Conservation (phyloP, 2,329 filamentous ascomycete genomes). For the Fusarium musae region DNA sequence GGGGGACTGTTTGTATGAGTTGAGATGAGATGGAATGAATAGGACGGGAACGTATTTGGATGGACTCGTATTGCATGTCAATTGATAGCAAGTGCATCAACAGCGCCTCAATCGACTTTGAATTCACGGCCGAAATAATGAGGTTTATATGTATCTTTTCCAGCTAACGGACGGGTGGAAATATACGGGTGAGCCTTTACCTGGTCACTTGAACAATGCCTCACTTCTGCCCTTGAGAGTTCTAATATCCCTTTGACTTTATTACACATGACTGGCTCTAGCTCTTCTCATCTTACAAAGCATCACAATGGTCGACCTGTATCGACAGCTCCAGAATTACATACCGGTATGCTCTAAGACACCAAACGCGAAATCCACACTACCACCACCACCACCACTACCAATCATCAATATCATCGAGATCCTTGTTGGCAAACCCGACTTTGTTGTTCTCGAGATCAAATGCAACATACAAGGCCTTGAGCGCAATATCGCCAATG, state of each 20-base stretch:
- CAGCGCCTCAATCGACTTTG: conserved; percentile 13
- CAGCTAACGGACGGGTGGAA: conserved; percentile 15
- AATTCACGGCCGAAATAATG: conserved; percentile 12
- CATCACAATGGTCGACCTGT: conserved; percentile 5
- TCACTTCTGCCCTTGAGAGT: background rate
- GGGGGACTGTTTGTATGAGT: background rate
- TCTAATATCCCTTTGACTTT: background rate
- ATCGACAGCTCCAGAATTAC: background rate
- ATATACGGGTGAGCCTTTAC: conserved; percentile 23
- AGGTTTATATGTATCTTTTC: conserved; percentile 38
- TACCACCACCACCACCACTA: conserved; percentile 1
- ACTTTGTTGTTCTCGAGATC: conserved; percentile 59
- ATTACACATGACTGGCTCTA: conserved; percentile 14
- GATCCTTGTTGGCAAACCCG: conserved; percentile 58
- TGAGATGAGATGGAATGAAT: conserved; percentile 7
- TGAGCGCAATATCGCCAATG: conserved; percentile 82
- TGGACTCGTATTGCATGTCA: conserved; percentile 13
- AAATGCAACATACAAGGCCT: conserved; percentile 80
- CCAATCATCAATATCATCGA: conserved; percentile 41
- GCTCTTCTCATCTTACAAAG: conserved; percentile 16
- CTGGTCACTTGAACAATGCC: conserved; percentile 1
- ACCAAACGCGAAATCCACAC: background rate
- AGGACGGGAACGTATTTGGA: conserved; percentile 20
- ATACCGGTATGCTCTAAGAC: conserved; percentile 2
- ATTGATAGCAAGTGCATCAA: conserved; percentile 34